Evolutionary conservation across 1,284 basidiomycete species (phyloP), one percentile per base, ranked within the genome.

Genomic region (Boletellus deceptivus): DNA sequence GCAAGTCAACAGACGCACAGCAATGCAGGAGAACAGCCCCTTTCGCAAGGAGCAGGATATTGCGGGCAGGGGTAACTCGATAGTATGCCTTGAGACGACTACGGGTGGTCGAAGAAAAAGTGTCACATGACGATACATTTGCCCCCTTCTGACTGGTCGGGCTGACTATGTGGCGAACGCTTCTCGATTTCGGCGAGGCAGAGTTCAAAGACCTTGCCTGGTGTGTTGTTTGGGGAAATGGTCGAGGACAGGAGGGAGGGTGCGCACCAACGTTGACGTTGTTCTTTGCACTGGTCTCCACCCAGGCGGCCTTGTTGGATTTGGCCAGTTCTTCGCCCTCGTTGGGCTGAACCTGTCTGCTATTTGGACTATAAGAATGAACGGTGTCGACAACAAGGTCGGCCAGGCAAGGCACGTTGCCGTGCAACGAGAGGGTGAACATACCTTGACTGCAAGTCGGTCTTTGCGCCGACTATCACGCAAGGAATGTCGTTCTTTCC

Each of bases 391-490:
- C 47, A 54, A 56, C 38, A 53, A n/a, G 44, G 29, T 39, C 44
- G 55, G 48, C 18, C 43, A 29, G 36, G 52, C 50, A 53, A 38
- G 54, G 52, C 43, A 44, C 37, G 46, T 49, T 29, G 46, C 47
- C 44, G n/a, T 52, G 48, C 46, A 48, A 59, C 41, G 34, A 57
- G 22, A 44, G 35, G 47, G 44, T 20, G 37, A 22, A 71, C 77
- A 68, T 69, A 91, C 87, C 78, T 89, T 69, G 66, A 78, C 64
- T 73, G 78, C 68, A 99, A 72, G 75, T 99, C 96, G 50, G 79
- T 80, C 80, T 99, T 99, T 62, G 97, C 91, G 14, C 95, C 96
- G 22, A 98, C 96, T 57, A 99, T 86, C 40, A 99, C 93, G 71
- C 95, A 95, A 13, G 97, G 95, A 39, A 98, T 89, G 58, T 86